Conservation (phyloP, 305 asterid species). For the Lippia alba region DNA sequence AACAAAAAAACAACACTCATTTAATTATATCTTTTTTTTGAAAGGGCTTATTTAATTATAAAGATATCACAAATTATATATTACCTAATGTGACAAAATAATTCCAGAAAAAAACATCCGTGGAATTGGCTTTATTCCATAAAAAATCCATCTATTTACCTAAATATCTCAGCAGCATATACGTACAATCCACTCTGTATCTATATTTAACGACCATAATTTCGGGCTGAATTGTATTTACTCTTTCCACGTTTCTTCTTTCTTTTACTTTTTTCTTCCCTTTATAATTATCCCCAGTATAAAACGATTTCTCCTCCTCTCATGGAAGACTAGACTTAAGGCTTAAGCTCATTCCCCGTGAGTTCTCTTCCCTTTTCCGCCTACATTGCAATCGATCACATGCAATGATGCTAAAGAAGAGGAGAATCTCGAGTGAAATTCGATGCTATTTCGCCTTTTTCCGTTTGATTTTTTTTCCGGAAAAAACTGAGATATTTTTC, state of each 20-base stretch:
- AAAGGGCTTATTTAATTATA: no score
- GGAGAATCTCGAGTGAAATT: background rate
- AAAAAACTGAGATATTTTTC: background rate
- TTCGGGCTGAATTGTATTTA: conserved; percentile 41
- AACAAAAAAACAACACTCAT: no score
- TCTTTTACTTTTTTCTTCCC: background rate
- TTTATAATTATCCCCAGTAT: conserved; percentile 25
- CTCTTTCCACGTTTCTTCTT: conserved; percentile 41
- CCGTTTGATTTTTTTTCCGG: background rate
- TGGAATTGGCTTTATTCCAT: background rate
- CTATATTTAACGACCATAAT: conserved; percentile 35
- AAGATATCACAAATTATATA: no score
- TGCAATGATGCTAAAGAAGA: conserved; percentile 36
- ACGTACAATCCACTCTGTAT: conserved; percentile 32
- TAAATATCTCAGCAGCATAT: conserved; percentile 22
- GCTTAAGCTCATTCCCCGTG: conserved; percentile 49
- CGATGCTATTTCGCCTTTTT: background rate
- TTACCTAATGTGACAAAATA: no score
- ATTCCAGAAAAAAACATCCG: background rate
- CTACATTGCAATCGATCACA: conserved; percentile 36
- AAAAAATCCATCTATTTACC: conserved; percentile 18
- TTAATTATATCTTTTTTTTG: no score
- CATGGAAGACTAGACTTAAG: background rate
- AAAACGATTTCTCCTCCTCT: conserved; percentile 8
- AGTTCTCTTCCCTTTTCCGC: conserved; percentile 31